Conservation (phyloP, 1,139 yeast genomes). For the Yamadazyma blattariae region DNA sequence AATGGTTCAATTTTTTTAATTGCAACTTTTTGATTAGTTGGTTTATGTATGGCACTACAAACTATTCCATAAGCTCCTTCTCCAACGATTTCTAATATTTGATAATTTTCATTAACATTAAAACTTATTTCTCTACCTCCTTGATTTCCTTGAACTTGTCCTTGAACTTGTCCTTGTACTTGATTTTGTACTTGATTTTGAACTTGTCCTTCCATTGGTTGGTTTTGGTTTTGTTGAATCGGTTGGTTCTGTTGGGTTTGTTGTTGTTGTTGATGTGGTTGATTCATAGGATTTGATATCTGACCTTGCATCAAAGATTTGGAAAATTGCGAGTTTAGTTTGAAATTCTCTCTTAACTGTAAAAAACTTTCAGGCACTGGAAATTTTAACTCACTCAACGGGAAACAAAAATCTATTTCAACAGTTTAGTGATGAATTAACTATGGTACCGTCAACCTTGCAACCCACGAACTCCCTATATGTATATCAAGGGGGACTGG, state of each 20-base stretch:
- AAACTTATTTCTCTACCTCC: slow-evolving; percentile 58
- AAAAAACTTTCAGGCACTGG: too few species aligned
- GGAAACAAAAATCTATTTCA: too few species aligned
- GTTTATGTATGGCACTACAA: slow-evolving; percentile 86
- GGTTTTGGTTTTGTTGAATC: neutral
- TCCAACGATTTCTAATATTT: slow-evolving; percentile 81
- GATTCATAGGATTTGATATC: too few species aligned
- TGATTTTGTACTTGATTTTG: slow-evolving; percentile 6
- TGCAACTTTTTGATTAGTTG: slow-evolving; percentile 88
- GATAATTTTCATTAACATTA: slow-evolving; percentile 85
- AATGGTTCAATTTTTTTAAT: slow-evolving; percentile 94
- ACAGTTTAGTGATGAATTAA: too few species aligned
- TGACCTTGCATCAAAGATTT: too few species aligned
- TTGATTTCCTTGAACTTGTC: slow-evolving; percentile 6
- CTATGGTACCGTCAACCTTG: too few species aligned
- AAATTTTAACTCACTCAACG: too few species aligned
- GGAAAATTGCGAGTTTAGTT: too few species aligned
- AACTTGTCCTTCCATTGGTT: neutral
- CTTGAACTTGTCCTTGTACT: slow-evolving; percentile 4
- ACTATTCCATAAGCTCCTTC: slow-evolving; percentile 99
- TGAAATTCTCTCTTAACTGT: too few species aligned
- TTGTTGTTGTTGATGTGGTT: neutral
- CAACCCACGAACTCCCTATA: too few species aligned
- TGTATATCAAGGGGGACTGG: too few species aligned
- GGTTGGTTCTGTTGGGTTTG: neutral